phyloP scores from a whole-genome alignment of 306 rosid genomes.

The Sechiopsis laciniata region DNA sequence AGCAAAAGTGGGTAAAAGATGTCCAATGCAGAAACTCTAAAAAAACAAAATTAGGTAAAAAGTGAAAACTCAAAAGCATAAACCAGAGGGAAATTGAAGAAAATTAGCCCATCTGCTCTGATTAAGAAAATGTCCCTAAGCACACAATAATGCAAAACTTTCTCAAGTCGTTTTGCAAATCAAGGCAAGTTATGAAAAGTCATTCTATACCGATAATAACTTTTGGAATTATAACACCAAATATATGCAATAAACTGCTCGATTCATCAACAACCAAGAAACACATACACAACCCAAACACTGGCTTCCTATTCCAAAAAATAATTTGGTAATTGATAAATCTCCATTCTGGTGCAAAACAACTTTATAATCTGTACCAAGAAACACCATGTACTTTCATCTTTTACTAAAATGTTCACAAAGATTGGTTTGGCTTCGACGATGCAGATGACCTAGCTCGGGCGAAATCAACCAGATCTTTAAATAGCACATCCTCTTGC shows the following conservation, averaged over 20 bases:
- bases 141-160: too few relatives aligned
- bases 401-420: constrained; percentile 29
- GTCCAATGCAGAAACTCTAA: too few relatives aligned
- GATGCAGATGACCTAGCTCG: constrained; percentile 74
- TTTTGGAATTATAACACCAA: background rate
- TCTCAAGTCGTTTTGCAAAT: too few relatives aligned
- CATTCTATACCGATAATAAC: too few relatives aligned
- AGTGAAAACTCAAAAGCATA: too few relatives aligned
- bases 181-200: too few relatives aligned
- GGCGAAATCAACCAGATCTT: constrained; percentile 77
- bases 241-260: constrained; percentile 1
- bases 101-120: too few relatives aligned
- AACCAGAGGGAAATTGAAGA: too few relatives aligned
- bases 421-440: constrained; percentile 60
- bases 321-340: constrained; percentile 11
- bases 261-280: constrained; percentile 5
- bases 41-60: too few relatives aligned
- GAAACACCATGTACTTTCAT: background rate
- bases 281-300: constrained; percentile 14
- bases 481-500: constrained; percentile 76
- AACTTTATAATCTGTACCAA: constrained; percentile 19
- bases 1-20: too few relatives aligned
- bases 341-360: constrained; percentile 17
- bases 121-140: too few relatives aligned
- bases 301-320: constrained; percentile 9